Evolutionary conservation across 768 basidiomycete species (phyloP), one percentile per base, ranked within the genome.

Genomic region (Psilocybe cyanescens): DNA sequence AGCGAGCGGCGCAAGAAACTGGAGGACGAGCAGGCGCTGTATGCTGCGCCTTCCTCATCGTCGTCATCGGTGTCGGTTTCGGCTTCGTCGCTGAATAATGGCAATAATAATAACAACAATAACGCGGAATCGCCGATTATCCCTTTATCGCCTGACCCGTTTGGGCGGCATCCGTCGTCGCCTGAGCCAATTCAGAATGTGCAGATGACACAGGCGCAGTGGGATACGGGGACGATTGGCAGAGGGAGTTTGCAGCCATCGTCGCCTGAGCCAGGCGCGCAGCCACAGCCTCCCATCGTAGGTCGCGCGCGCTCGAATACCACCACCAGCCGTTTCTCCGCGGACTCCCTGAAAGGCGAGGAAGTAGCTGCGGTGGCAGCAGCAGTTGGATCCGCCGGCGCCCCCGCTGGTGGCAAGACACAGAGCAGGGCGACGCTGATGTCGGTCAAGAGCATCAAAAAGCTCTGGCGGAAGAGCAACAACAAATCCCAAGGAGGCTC

Each of bases 71-170:
- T 62, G 61, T 57, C 67, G 70, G 66, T 61, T 56, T 70, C 58
- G 39, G 61, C 67, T 31, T 35, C 11, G 33, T 35, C 33, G 3
- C 33, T 35, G 24, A 35, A 35, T 11, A 35, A 35, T 11, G 33
- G 11, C 33, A 11, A 11, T 4, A 35, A 3, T 11, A 16, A 16
- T 16, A 16, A 12, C 41, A 44, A 16, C 14, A 44, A 44, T 44
- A 44, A 44, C 14, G 62, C 76, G 8, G 79, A 79, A 45, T 86
- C 87, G 1, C 88, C 90, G 19, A 69, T 88, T n/a, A 90, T 93
- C 58, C 92, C 92, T 41, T 77, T 92, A n/a, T 90, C 91, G 8
- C 90, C 92, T 7, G 92, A 94, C 75, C 92, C 92, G 29, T 93
- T 94, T 68, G 87, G 88, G 9, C 83, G 91, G 29, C 88, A 83